phyloP scores from a whole-genome alignment of 148 eudicot genomes.

The Heliosperma pusillum region DNA sequence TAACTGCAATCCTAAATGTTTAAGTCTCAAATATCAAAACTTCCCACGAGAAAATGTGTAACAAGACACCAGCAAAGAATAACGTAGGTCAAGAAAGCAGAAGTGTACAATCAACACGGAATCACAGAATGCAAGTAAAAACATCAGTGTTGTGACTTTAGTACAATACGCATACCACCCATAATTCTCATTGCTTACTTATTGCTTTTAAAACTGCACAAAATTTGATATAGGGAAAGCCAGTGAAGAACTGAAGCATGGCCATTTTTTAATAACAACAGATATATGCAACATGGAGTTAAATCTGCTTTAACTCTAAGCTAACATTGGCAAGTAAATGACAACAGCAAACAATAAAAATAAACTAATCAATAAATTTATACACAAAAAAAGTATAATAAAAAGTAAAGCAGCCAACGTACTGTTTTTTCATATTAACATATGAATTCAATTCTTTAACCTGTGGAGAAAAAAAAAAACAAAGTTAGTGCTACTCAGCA shows the following conservation, averaged over 20 bases:
- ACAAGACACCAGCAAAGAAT: background rate
- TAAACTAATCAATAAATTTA: too few relatives aligned
- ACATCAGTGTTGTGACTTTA: background rate
- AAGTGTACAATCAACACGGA: background rate
- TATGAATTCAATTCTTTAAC: constrained; percentile 91
- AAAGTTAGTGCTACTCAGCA: constrained; percentile 13
- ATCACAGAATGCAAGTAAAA: background rate
- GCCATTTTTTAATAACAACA: background rate
- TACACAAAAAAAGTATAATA: background rate
- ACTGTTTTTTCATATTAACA: constrained; percentile 93
- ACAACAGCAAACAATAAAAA: background rate
- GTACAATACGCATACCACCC: background rate
- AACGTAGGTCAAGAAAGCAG: background rate
- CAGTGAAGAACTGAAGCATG: background rate
- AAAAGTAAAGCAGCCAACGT: constrained; percentile 34
- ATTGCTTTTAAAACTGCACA: background rate
- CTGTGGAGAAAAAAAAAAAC: constrained; percentile 44
- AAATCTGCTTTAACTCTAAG: background rate
- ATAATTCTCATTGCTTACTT: background rate
- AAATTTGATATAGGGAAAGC: background rate
- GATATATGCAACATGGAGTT: background rate
- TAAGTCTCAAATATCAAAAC: background rate
- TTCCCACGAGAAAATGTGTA: background rate
- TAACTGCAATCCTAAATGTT: background rate
- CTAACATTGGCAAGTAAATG: background rate